phyloP scores from a whole-genome alignment of 2,329 filamentous ascomycete species.

The Botrytis sinoallii region DNA sequence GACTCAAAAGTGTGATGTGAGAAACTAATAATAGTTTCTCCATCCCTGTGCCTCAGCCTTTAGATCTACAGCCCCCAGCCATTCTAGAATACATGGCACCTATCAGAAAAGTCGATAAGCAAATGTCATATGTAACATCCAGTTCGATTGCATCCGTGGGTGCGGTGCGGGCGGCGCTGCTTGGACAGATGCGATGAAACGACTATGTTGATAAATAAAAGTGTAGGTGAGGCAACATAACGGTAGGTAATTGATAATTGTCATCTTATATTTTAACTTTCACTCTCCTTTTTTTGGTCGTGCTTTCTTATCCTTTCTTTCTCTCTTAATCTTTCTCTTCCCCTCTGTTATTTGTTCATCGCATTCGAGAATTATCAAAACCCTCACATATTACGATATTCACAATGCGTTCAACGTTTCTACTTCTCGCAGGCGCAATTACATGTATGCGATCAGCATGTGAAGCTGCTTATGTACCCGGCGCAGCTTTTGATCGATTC shows the following conservation, averaged over 20 bases:
- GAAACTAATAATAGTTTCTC: background rate
- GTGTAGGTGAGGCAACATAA: background rate
- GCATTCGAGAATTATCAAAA: background rate
- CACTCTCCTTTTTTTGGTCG: background rate
- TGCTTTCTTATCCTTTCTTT: background rate
- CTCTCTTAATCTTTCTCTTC: background rate
- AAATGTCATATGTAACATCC: background rate
- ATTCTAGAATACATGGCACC: background rate
- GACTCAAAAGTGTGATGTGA: background rate
- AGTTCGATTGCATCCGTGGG: background rate
- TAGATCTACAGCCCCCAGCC: background rate
- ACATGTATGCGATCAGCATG: background rate
- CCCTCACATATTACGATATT: background rate
- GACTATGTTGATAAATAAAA: background rate
- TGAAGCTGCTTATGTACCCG: constrained; percentile 35
- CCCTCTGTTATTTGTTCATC: background rate
- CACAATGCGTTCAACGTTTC: constrained; percentile 6
- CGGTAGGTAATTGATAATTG: background rate
- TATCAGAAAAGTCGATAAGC: background rate
- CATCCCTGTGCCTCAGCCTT: background rate
- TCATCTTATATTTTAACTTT: background rate
- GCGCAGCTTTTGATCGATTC: constrained; percentile 58
- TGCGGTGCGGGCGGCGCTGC: background rate
- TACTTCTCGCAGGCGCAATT: background rate
- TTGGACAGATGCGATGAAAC: constrained; percentile 1